phyloP scores from a whole-genome alignment of 768 basidiomycete genomes.

The Rhizopogon rudus region DNA sequence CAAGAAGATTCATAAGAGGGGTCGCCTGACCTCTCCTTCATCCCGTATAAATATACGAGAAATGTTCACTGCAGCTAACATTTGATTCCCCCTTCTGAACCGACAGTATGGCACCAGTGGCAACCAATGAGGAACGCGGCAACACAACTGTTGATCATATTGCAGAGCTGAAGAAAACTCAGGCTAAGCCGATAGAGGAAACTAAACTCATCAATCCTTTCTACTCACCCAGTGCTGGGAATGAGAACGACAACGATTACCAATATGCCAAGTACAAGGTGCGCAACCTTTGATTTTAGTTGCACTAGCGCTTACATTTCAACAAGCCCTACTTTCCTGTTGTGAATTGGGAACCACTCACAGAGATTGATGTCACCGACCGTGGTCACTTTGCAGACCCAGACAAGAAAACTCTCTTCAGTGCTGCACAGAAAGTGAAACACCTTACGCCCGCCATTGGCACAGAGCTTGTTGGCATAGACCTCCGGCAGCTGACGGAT shows the following conservation, averaged over 20 bases:
- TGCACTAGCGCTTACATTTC: neutral
- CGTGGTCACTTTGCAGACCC: conserved; percentile 67
- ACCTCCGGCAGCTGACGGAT: conserved; percentile 62
- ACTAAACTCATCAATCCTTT: conserved; percentile 51
- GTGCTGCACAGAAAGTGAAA: conserved; percentile 61
- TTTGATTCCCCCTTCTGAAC: neutral
- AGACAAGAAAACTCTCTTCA: conserved; percentile 58
- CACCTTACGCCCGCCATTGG: conserved; percentile 71
- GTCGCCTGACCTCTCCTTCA: neutral
- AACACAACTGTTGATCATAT: conserved; percentile 15
- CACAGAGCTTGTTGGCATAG: conserved; percentile 69
- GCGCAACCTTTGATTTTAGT: conserved; percentile 2
- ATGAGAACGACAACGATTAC: conserved; percentile 49
- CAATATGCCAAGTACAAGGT: conserved; percentile 58
- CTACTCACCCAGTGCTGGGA: conserved; percentile 55
- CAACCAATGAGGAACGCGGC: conserved; percentile 32
- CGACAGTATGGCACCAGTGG: conserved; percentile 45
- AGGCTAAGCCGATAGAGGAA: conserved; percentile 1
- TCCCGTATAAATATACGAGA: conserved; percentile 12
- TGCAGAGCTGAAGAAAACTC: conserved; percentile 19
- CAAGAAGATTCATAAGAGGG: neutral
- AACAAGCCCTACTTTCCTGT: conserved; percentile 60
- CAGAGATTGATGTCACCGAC: conserved; percentile 54
- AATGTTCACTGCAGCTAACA: neutral
- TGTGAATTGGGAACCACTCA: conserved; percentile 59